phyloP scores from a whole-genome alignment of 441 rosid species.

The Macaranga tanarius region DNA sequence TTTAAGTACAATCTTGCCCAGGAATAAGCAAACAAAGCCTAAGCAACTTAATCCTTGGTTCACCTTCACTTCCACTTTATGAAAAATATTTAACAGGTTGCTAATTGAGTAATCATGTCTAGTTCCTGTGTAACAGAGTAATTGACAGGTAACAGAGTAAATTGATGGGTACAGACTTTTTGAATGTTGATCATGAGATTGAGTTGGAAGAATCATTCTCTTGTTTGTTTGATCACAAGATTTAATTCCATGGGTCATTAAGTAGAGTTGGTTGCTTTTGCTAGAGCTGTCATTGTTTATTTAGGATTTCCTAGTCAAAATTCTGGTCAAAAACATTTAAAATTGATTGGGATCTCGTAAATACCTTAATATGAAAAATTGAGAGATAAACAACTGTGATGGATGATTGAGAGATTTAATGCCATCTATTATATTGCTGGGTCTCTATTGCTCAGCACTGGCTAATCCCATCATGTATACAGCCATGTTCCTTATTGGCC shows the following conservation, averaged over 20 bases:
- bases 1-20: not conserved
- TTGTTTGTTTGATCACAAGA: not conserved
- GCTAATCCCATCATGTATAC: not conserved
- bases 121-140: not conserved
- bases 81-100: not conserved
- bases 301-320: not conserved
- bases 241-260: not conserved
- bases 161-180: not conserved
- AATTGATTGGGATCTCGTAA: conserved; percentile 1
- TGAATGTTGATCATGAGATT: not conserved
- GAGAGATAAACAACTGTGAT: not conserved
- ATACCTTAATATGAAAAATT: not conserved
- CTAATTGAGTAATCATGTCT: not conserved
- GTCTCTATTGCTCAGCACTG: not conserved
- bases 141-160: not conserved
- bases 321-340: not conserved
- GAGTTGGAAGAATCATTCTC: not conserved
- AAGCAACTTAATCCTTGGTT: not conserved
- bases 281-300: not conserved
- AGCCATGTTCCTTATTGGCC: not conserved
- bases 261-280: not conserved
- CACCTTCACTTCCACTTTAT: not conserved
- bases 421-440: not conserved
- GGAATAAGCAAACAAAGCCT: not conserved
- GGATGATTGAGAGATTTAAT: not conserved